Conservation (phyloP, 495 filamentous ascomycete species). For the Mytilinidion resinicola region DNA sequence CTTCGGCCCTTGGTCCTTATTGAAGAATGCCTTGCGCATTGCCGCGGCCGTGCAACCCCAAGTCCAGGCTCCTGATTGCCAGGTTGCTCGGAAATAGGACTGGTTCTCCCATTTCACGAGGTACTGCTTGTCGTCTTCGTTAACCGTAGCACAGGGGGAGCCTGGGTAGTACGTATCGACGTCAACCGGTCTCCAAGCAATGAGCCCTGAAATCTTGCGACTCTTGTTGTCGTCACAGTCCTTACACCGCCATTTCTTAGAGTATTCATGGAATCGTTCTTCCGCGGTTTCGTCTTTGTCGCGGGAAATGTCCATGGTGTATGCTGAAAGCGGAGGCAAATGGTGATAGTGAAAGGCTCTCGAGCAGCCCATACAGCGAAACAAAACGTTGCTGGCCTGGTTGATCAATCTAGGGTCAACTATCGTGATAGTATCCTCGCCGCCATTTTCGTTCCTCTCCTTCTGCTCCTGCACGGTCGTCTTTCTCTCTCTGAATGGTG, state of each 20-base stretch:
- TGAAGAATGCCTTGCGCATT: slow-evolving; percentile 72
- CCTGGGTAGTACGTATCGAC: slow-evolving; percentile 44
- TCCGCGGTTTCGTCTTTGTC: slow-evolving; percentile 41
- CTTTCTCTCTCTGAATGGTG: slow-evolving; percentile 61
- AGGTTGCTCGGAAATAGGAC: slow-evolving; percentile 72
- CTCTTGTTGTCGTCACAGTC: slow-evolving; percentile 55
- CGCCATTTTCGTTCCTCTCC: slow-evolving; percentile 66
- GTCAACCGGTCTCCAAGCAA: slow-evolving; percentile 77
- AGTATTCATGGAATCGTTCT: slow-evolving; percentile 55
- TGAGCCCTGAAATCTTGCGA: slow-evolving; percentile 58
- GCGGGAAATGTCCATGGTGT: slow-evolving; percentile 34
- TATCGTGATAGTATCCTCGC: slow-evolving; percentile 64
- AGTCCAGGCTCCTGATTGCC: slow-evolving; percentile 87
- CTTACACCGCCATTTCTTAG: slow-evolving; percentile 63
- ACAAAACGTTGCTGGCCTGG: slow-evolving; percentile 67
- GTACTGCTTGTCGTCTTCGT: slow-evolving; percentile 77
- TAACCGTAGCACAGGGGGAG: slow-evolving; percentile 46
- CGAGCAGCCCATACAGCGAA: slow-evolving; percentile 68
- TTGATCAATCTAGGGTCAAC: slow-evolving; percentile 62
- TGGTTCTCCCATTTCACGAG: slow-evolving; percentile 77
- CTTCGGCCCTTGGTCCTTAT: slow-evolving; percentile 60
- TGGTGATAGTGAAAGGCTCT: slow-evolving; percentile 80
- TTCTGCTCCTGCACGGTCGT: slow-evolving; percentile 76
- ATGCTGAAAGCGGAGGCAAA: slow-evolving; percentile 47
- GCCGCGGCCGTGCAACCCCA: slow-evolving; percentile 58